Evolutionary conservation across 805 yeast species (phyloP).

Genomic region (Kodamaea restingae): DNA sequence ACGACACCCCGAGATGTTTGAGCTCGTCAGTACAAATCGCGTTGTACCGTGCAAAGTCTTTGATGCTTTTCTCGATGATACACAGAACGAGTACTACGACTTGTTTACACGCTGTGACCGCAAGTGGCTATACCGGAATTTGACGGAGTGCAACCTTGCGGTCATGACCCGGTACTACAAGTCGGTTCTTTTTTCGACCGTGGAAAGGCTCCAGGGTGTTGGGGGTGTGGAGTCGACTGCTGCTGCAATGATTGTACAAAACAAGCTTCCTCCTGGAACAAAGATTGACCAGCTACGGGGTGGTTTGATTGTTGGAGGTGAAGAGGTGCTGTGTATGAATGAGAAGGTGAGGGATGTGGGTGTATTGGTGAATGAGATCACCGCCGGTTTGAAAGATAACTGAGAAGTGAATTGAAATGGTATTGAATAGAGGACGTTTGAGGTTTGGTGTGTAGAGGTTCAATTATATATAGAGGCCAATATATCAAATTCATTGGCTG

Average conservation of each 20-base stretch:
- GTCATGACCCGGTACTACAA: constrained; percentile 28
- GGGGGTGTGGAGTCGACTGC: constrained; percentile 25
- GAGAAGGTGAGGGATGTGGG: constrained; percentile 27
- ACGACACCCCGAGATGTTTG: constrained; percentile 8
- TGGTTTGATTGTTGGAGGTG: constrained; percentile 22
- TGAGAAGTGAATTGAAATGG: too few species aligned
- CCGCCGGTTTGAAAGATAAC: too few species aligned
- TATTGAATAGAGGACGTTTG: too few species aligned
- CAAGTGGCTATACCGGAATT: constrained; percentile 13
- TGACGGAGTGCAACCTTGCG: constrained; percentile 30
- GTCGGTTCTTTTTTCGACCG: constrained; percentile 20
- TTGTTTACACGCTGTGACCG: constrained; percentile 3
- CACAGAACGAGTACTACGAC: constrained; percentile 7
- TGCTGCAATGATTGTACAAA: constrained; percentile 30
- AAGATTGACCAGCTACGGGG: constrained; percentile 31
- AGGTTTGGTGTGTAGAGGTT: too few species aligned
- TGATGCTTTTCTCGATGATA: constrained; percentile 12
- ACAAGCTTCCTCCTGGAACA: constrained; percentile 28
- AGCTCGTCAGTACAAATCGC: constrained; percentile 10
- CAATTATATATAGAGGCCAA: too few species aligned
- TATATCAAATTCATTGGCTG: too few species aligned
- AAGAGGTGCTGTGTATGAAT: constrained; percentile 15
- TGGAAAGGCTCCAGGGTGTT: constrained; percentile 18
- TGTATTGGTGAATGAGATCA: constrained; percentile 18
- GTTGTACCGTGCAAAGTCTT: constrained; percentile 16